Evolutionary conservation across 139 green algal genomes (phyloP), one percentile per base, ranked within the genome.

Genomic region (Coelastrella sp.): DNA sequence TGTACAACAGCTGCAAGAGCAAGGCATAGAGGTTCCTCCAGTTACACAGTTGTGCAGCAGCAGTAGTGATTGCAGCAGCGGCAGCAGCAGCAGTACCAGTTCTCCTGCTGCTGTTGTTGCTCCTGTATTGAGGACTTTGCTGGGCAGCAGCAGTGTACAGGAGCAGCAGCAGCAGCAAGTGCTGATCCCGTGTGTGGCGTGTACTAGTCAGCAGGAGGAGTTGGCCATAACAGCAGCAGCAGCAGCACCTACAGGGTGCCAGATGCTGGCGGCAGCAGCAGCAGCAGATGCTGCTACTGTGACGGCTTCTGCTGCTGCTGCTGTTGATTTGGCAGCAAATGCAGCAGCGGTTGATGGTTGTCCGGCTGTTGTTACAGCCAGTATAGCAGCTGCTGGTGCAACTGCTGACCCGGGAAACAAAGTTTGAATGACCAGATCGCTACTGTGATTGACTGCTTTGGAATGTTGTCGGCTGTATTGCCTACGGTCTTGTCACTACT

Each of bases 1-100:
- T 37, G 50, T 79, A 8, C 71, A 79, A 41, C 71, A 79, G 41
- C n/a, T 79, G 71, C 71, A 79, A 37, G 30, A 9, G 21, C 62
- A 69, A 30, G 62, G 62, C 2, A 15, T 40, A 7, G 62, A 41
- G 30, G 62, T 40, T 8, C 62, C 62, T 41, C 62, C 27, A 43
- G 17, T 25, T 19, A 27, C 0, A 79, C 45, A 43, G 41, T 11
- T 21, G 6, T 40, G 69, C 69, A 59, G 40, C 41, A 40, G 67
- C 17, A 35, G 67, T 3, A 37, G 67, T 23, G 37, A 19, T 43
- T 45, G 73, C 73, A 68, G 48, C 73, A 50, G 5, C 34, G 32
- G 48, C 4, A 35, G 15, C 72, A n/a, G 48, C 34, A 59, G 53
- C 34, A 51, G 75, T 9, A 38, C 17, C 30, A 9, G n/a, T n/a